phyloP scores from a whole-genome alignment of 768 basidiomycete species.

The Lyophyllum shimeji region DNA sequence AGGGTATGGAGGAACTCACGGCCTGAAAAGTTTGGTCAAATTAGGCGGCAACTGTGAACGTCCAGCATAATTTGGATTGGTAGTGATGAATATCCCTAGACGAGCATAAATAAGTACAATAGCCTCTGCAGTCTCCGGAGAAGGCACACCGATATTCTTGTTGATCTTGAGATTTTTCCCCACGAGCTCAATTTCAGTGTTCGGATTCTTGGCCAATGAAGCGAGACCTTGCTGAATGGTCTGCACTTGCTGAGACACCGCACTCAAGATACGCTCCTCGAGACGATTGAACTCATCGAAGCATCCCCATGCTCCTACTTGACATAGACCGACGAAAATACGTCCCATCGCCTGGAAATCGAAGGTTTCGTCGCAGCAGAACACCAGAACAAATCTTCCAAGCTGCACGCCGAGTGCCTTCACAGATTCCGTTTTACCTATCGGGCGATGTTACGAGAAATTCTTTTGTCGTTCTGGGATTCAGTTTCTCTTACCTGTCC shows the following conservation, averaged over 20 bases:
- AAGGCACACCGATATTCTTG: slow-evolving; percentile 76
- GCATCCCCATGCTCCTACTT: slow-evolving; percentile 99
- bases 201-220: slow-evolving; percentile 78
- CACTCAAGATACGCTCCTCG: slow-evolving; percentile 95
- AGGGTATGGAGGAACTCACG: slow-evolving; percentile 49
- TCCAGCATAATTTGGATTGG: slow-evolving; percentile 98
- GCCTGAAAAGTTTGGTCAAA: slow-evolving; percentile 89
- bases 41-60: slow-evolving; percentile 89
- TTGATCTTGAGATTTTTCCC: slow-evolving; percentile 93
- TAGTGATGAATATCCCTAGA: slow-evolving; percentile 95
- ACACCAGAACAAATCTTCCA: slow-evolving; percentile 99
- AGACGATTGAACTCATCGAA: slow-evolving; percentile 98
- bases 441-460: slow-evolving; percentile 3
- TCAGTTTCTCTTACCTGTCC: slow-evolving; percentile 66
- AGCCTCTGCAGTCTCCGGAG: background rate
- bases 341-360: slow-evolving; percentile 99
- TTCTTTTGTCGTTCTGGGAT: slow-evolving; percentile 8
- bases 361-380: slow-evolving; percentile 99
- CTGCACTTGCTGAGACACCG: slow-evolving; percentile 98
- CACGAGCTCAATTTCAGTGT: slow-evolving; percentile 91
- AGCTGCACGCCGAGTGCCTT: slow-evolving; percentile 98
- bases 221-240: slow-evolving; percentile 95
- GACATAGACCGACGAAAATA: slow-evolving; percentile 97
- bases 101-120: slow-evolving; percentile 4
- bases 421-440: slow-evolving; percentile 98